phyloP scores from a whole-genome alignment of 257 asterid genomes.

The Scutellaria minor region DNA sequence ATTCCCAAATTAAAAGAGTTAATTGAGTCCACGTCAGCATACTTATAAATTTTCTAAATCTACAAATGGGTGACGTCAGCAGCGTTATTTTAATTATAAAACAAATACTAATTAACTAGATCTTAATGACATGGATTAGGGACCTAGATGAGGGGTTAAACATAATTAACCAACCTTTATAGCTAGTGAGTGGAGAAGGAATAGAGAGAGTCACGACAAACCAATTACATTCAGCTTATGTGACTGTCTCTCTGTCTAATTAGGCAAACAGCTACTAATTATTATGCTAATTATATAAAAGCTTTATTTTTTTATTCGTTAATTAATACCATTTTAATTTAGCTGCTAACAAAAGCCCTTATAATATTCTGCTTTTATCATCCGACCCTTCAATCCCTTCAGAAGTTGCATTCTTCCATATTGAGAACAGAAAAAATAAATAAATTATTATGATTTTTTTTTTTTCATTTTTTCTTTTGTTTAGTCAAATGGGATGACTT shows the following conservation, averaged over 20 bases:
- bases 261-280: slow-evolving; percentile 35
- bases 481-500: background rate
- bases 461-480: background rate
- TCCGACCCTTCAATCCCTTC: slow-evolving; percentile 35
- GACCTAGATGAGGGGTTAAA: slow-evolving; percentile 22
- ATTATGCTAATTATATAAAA: slow-evolving; percentile 29
- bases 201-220: slow-evolving; percentile 42
- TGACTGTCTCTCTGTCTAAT: slow-evolving; percentile 51
- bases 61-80: slow-evolving; percentile 20
- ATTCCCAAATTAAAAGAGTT: slow-evolving; percentile 13
- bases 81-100: background rate
- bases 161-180: slow-evolving; percentile 26
- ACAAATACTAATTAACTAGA: slow-evolving; percentile 2
- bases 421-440: background rate
- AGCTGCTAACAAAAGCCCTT: background rate
- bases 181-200: slow-evolving; percentile 34
- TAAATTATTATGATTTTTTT: background rate
- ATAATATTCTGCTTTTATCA: slow-evolving; percentile 25
- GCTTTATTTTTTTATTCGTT: background rate
- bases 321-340: slow-evolving; percentile 8
- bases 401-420: slow-evolving; percentile 29
- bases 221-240: slow-evolving; percentile 49
- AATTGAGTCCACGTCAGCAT: slow-evolving; percentile 34
- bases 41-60: background rate
- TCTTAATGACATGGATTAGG: slow-evolving; percentile 37